Base-by-base conservation (phyloP, 176 grass and related monocot species). In the Canna indica region DNA sequence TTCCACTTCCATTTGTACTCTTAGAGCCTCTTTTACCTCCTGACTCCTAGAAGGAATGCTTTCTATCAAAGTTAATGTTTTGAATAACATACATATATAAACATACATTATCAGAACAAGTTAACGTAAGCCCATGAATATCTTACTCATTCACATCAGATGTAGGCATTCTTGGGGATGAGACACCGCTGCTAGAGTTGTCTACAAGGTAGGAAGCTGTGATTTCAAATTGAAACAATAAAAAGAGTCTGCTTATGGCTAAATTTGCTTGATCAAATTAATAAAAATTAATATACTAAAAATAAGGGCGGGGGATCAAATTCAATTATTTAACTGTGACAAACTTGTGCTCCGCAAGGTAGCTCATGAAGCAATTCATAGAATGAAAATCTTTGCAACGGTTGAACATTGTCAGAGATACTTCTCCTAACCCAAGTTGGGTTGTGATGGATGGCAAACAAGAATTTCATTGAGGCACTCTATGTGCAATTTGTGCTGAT, bases 191-290 rank as follows among this genome's bases (percentile, higher is more conserved):
- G 78, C 73, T 78, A 80, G 87, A 88, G 53, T 57, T 81, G 53
- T 91, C 91, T 74, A 86, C 57, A 88, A 85, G 83, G 80, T 96
- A 96, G 47, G 91, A 88, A 44, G 75, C 92, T 96, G 83, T 57
- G 75, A 78, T 80, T 75, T 34, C 36, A 33, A 73, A 17, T 25
- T 29, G 5, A 27, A 42, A 58, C 1, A 48, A 15, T 50, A 31
- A 47, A 41, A 60, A 27, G 50, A 41, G 8, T 60, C 18, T 41
- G 36, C 16, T 31, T 48, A 48, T 30, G 14, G 11, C 14, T 15
- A 26, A 30, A 18, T 46, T 50, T 42, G 39, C 27, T 69, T 69
- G 42, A 47, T 16, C 20, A 47, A 44, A 16, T n/a, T n/a, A n/a
- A n/a, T n/a, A 14, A 44, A 69, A 69, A 16, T 27, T n/a, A n/a